Conservation (phyloP, 768 basidiomycete genomes). For the Sporobolomyces phaffii region DNA sequence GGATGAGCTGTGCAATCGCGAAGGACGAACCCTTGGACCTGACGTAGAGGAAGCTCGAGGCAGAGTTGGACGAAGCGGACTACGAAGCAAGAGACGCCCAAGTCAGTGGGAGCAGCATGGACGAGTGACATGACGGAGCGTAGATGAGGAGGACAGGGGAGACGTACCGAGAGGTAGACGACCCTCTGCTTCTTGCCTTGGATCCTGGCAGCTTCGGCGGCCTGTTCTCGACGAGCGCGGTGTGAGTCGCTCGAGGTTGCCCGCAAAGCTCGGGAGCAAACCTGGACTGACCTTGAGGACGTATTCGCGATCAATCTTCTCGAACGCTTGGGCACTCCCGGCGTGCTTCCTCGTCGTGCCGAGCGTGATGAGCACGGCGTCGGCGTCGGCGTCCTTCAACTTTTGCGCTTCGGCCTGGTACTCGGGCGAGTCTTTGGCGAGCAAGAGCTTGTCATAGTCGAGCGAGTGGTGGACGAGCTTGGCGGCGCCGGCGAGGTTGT, state of each 20-base stretch:
- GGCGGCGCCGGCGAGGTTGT: slow-evolving; percentile 44
- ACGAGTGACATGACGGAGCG: not conserved
- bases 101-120: slow-evolving; percentile 52
- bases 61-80: not conserved
- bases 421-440: slow-evolving; percentile 57
- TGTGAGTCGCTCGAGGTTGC: not conserved
- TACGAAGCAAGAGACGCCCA: slow-evolving; percentile 47
- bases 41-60: slow-evolving; percentile 11
- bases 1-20: not conserved
- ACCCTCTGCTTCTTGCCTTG: slow-evolving; percentile 57
- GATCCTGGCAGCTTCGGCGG: slow-evolving; percentile 60
- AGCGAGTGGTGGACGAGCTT: slow-evolving; percentile 53
- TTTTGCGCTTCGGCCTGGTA: slow-evolving; percentile 61
- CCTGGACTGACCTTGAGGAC: slow-evolving; percentile 39
- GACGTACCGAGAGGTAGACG: slow-evolving; percentile 63
- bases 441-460: slow-evolving; percentile 52
- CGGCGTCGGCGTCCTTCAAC: slow-evolving; percentile 55
- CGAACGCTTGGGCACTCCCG: slow-evolving; percentile 62
- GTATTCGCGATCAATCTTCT: slow-evolving; percentile 71
- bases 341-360: slow-evolving; percentile 62
- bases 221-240: slow-evolving; percentile 36
- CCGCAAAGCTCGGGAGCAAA: not conserved
- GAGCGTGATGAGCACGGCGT: slow-evolving; percentile 67
- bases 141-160: not conserved
- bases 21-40: not conserved